Evolutionary conservation across 129 eudicot genomes (phyloP).

Genomic region (Flaveria robusta): DNA sequence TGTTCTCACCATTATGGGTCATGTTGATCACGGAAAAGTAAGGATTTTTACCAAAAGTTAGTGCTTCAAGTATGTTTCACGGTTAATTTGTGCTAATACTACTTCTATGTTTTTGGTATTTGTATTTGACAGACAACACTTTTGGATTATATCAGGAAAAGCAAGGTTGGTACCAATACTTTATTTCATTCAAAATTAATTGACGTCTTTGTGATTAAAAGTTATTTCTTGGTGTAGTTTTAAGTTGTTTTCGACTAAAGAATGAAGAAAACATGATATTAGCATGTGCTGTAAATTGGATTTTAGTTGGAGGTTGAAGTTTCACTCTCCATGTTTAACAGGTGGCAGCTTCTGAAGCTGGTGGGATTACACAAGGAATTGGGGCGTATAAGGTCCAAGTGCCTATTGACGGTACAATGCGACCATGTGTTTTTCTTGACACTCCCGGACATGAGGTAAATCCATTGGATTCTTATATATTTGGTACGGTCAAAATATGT

Average conservation of each 20-base stretch:
- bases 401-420: conserved; percentile 75
- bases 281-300: not conserved
- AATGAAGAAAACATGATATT: not conserved
- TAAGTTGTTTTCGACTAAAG: conserved; percentile 10
- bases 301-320: conserved; percentile 20
- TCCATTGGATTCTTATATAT: not conserved
- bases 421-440: conserved; percentile 88
- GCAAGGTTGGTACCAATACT: conserved; percentile 62
- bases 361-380: conserved; percentile 97
- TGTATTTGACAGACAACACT: conserved; percentile 77
- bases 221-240: conserved; percentile 8
- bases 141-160: conserved; percentile 86
- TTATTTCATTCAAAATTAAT: conserved; percentile 6
- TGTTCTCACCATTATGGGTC: conserved; percentile 96
- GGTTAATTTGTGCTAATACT: conserved; percentile 33
- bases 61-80: conserved; percentile 3
- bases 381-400: conserved; percentile 96
- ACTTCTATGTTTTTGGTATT: conserved; percentile 19
- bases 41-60: conserved; percentile 21
- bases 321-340: conserved; percentile 40
- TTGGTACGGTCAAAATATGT: not conserved
- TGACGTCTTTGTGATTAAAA: not conserved
- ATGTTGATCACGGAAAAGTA: conserved; percentile 98
- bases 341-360: conserved; percentile 99
- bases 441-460: conserved; percentile 99